Evolutionary conservation across 2,329 filamentous ascomycete genomes (phyloP), one percentile per base, ranked within the genome.

Genomic region (Nectriaceae sp.): DNA sequence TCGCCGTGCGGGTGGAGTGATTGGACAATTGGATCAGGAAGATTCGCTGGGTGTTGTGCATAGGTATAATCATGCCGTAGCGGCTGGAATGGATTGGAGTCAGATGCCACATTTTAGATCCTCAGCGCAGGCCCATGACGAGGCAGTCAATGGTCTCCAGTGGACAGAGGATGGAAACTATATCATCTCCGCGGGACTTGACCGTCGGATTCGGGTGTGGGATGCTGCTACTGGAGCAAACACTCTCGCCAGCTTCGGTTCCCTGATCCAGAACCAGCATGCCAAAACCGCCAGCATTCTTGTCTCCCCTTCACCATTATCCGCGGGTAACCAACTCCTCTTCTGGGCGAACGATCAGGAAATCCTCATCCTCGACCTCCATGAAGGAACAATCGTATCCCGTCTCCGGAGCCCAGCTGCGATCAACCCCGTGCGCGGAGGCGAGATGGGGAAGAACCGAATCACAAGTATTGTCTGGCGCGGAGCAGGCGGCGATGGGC

Each of bases 161-260:
- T 97, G 91, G 90, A 92, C 88, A 1, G 85, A 90, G 50, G 85
- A 90, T 63, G 90, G 90, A 1, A 76, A 75, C 13, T 85, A 88
- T 64, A 76, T 97, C 16, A 77, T 97, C 11, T 90, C 88, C 1
- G 81, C 89, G 2, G 92, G 91, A 0, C 88, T 95, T 49, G 94
- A 97, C 65, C 79, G 89, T 41, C 83, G 87, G 8, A 86, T 97
- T 53, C 82, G 92, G 4, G 89, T 97, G 2, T 97, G 93, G 93
- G 82, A 96, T 64, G 83, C 88, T 2, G 77, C 77, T 0, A 89
- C 83, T 0, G 90, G 91, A 2, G 87, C 87, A 16, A 97, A 97
- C 67, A 95, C 89, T 1, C 81, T 97, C 5, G 89, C 88, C 0
- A 92, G 87, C 66, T 97, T 97, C 64, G 91, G 91, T 0, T 89